These are phyloP conservation scores for Cymbopogon citratus DNA, from an alignment of 176 grass and related monocot genomes.

Conservation along the genomic window DNA sequence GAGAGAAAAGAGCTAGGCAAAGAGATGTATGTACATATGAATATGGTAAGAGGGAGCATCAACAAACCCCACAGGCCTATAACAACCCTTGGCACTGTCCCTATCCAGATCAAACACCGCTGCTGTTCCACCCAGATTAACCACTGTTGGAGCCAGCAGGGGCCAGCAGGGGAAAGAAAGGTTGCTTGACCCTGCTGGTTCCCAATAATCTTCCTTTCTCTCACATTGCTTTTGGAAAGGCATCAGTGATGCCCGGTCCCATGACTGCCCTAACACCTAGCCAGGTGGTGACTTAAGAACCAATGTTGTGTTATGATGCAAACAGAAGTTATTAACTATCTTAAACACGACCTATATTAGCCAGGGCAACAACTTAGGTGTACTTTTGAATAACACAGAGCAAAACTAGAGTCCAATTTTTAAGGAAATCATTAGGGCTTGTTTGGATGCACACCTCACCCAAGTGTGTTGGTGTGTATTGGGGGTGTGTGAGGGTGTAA, in stretches of 20 bases:
- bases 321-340: not conserved
- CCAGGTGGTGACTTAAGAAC: not conserved
- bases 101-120: not conserved
- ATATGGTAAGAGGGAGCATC: not conserved
- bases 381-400: not conserved
- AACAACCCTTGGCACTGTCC: not conserved
- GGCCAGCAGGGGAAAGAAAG: not conserved
- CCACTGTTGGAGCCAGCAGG: not conserved
- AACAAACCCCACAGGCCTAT: not conserved
- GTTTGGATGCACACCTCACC: not conserved
- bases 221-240: not conserved
- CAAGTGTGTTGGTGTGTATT: not conserved
- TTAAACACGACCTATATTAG: not conserved
- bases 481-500: not conserved
- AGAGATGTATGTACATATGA: not conserved
- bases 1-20: not conserved
- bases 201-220: not conserved
- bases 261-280: not conserved
- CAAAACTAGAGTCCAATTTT: not conserved
- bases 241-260: not conserved
- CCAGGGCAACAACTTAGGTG: not conserved
- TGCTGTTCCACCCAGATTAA: not conserved
- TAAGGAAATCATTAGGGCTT: not conserved
- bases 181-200: not conserved
- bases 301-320: not conserved